phyloP scores from a whole-genome alignment of 2,329 filamentous ascomycete species.

The Pezicula rhizophila region DNA sequence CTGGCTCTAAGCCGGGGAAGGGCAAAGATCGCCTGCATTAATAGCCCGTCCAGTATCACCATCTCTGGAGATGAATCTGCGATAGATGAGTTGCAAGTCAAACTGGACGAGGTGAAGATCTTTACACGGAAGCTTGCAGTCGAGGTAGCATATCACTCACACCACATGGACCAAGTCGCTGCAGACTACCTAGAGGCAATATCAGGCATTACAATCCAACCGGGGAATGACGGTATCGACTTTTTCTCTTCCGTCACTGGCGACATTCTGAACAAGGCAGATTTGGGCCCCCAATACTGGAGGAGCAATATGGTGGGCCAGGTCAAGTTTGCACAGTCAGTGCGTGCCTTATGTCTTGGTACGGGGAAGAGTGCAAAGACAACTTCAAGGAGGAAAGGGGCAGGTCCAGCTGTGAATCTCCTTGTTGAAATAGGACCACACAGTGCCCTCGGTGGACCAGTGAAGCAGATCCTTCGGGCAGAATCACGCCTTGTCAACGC shows the following conservation, averaged over 20 bases:
- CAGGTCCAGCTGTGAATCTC: too few species aligned
- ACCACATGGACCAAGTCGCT: slow-evolving; percentile 15
- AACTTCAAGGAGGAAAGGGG: neutral
- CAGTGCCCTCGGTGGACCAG: slow-evolving; percentile 5
- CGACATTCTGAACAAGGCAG: neutral
- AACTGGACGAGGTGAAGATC: slow-evolving; percentile 11
- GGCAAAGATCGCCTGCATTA: slow-evolving; percentile 24
- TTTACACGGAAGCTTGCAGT: slow-evolving; percentile 15
- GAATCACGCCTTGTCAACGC: neutral
- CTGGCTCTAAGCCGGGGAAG: neutral
- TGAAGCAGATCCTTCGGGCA: slow-evolving; percentile 4
- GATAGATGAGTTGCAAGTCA: slow-evolving; percentile 11
- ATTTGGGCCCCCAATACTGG: slow-evolving; percentile 32
- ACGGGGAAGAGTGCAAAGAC: neutral
- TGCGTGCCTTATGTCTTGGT: neutral
- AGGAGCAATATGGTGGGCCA: slow-evolving; percentile 35
- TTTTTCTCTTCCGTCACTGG: neutral
- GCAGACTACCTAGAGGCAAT: neutral
- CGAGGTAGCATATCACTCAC: slow-evolving; percentile 18
- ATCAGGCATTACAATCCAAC: neutral
- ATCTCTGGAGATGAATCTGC: slow-evolving; percentile 10
- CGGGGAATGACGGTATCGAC: neutral
- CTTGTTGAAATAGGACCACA: too few species aligned
- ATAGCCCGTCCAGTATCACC: slow-evolving; percentile 13
- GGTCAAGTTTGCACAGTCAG: slow-evolving; percentile 35